A percentile compares a stretch with the other conserved stretches of the same genome.
These are phyloP conservation scores for Reutealis trisperma DNA, from an alignment of 345 rosid genomes.

Conservation along the genomic window DNA sequence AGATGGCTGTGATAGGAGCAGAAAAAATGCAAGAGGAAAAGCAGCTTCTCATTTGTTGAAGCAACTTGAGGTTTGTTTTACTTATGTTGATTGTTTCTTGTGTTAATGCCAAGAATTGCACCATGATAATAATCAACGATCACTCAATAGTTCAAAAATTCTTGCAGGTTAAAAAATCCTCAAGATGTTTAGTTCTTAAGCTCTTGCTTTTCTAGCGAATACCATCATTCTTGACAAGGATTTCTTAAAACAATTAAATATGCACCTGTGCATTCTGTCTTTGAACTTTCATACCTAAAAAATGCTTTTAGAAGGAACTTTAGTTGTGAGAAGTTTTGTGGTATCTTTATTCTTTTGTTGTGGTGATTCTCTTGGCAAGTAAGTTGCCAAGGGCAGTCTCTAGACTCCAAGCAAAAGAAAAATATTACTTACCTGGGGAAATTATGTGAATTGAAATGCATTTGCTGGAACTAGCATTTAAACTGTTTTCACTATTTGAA, in stretches of 20 bases:
- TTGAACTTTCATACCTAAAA: not conserved
- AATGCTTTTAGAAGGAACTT: not conserved
- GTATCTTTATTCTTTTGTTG: not conserved
- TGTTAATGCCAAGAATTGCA: too few species aligned
- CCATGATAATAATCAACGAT: not conserved
- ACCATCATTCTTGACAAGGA: not conserved
- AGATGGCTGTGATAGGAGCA: constrained; percentile 56
- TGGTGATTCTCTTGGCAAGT: not conserved
- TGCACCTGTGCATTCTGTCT: not conserved
- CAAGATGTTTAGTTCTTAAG: not conserved
- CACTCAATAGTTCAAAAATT: not conserved
- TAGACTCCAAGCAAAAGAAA: not conserved
- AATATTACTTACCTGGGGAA: not conserved
- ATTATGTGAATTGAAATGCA: not conserved
- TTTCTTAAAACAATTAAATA: not conserved
- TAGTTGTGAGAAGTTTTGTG: not conserved
- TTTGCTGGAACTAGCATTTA: not conserved
- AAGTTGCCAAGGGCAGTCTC: not conserved
- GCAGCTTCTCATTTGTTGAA: constrained; percentile 78
- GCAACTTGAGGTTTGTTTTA: constrained; percentile 67
- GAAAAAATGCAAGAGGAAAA: constrained; percentile 74
- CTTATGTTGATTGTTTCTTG: constrained; percentile 3
- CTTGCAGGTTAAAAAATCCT: not conserved
- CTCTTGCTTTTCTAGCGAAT: not conserved
- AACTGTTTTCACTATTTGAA: not conserved